phyloP scores from a whole-genome alignment of 2,329 filamentous ascomycete species.

The Tolypocladium endophyticum region DNA sequence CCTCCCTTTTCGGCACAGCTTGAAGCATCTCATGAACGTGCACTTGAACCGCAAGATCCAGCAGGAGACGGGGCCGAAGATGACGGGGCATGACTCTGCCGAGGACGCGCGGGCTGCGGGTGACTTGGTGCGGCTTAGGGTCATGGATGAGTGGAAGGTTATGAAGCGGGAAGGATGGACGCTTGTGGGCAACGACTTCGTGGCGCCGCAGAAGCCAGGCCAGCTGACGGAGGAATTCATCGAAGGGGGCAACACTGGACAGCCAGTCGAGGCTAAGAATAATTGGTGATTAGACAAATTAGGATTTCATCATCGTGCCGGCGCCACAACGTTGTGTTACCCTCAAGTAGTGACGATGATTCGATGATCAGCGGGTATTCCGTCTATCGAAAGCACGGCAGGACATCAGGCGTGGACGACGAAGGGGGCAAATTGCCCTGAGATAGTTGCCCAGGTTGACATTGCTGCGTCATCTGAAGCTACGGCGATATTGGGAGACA shows the following conservation, averaged over 20 bases:
- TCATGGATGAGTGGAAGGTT: constrained; percentile 58
- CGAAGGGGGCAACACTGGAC: too few relatives aligned
- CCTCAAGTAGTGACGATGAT: too few relatives aligned
- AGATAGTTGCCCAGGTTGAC: background rate
- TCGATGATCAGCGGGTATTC: too few relatives aligned
- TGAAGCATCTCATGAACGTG: constrained; percentile 64
- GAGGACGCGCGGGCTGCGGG: constrained; percentile 88
- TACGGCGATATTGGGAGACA: background rate
- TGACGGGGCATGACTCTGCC: constrained; percentile 74
- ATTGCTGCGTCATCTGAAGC: background rate
- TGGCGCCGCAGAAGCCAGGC: constrained; percentile 23
- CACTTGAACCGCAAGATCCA: constrained; percentile 72
- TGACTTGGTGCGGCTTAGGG: constrained; percentile 65
- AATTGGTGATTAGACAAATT: too few relatives aligned
- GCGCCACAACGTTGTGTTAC: too few relatives aligned
- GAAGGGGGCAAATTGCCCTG: too few relatives aligned
- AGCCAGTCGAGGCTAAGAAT: too few relatives aligned
- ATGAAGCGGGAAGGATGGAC: constrained; percentile 60
- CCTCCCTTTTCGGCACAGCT: constrained; percentile 64
- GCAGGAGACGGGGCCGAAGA: constrained; percentile 40
- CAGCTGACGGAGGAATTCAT: constrained; percentile 27
- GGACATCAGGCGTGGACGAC: too few relatives aligned
- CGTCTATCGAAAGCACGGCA: too few relatives aligned
- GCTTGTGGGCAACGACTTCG: constrained; percentile 37
- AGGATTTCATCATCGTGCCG: too few relatives aligned